phyloP scores from a whole-genome alignment of 306 rosid genomes.

The Lupinus albus region DNA sequence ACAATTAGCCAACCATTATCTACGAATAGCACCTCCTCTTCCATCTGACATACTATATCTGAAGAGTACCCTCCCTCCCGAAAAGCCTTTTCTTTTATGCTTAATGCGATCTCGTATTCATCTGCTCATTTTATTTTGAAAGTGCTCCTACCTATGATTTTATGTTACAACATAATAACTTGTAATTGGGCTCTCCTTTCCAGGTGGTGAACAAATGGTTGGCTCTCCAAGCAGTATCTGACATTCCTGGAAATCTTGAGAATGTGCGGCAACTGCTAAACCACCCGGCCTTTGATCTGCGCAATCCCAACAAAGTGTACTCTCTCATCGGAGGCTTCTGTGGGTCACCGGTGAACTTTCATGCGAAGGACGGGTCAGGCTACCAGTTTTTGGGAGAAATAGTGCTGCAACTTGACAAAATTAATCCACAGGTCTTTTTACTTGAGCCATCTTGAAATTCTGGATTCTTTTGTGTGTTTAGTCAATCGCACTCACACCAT shows the following conservation, averaged over 20 bases:
- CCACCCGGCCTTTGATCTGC: constrained; percentile 90
- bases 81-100: too few relatives aligned
- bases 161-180: too few relatives aligned
- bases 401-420: constrained; percentile 75
- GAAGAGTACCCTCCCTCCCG: too few relatives aligned
- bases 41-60: too few relatives aligned
- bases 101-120: not conserved
- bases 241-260: constrained; percentile 79
- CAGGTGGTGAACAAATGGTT: constrained; percentile 98
- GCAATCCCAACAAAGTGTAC: constrained; percentile 96
- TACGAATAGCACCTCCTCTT: not conserved
- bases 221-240: constrained; percentile 93
- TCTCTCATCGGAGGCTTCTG: constrained; percentile 95
- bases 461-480: constrained; percentile 2
- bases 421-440: constrained; percentile 84
- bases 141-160: too few relatives aligned
- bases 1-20: constrained; percentile 10
- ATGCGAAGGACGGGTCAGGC: constrained; percentile 94
- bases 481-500: constrained; percentile 15
- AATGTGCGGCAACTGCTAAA: constrained; percentile 69
- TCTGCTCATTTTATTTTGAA: too few relatives aligned
- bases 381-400: constrained; percentile 85
- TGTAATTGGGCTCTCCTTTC: constrained; percentile 25
- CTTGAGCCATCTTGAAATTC: constrained; percentile 13
- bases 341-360: constrained; percentile 86